A percentile compares a stretch with the other conserved stretches of the same genome.
Evolutionary conservation across 2,329 filamentous ascomycete species (phyloP).

Genomic region (Graphiopsis chlorocephala): DNA sequence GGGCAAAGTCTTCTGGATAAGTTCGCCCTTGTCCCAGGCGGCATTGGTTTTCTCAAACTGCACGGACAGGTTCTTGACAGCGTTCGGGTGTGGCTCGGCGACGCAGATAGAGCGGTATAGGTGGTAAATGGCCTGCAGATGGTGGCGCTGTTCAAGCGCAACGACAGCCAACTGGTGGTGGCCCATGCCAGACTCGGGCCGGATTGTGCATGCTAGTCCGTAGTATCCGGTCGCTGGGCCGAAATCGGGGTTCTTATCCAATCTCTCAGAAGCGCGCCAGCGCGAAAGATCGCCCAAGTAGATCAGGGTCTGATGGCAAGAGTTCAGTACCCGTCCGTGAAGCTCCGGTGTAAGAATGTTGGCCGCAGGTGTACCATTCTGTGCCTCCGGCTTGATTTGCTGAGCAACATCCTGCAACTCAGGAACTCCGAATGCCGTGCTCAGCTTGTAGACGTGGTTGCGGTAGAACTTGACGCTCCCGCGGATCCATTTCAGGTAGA

Average conservation of each 20-base stretch:
- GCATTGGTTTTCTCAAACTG: conserved; percentile 69
- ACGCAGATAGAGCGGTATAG: conserved; percentile 80
- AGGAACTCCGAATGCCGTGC: conserved; percentile 56
- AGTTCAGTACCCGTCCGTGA: conserved; percentile 61
- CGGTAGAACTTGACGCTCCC: conserved; percentile 86
- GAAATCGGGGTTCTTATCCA: conserved; percentile 71
- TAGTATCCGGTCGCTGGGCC: conserved; percentile 82
- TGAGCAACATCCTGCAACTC: conserved; percentile 58
- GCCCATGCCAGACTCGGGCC: conserved; percentile 74
- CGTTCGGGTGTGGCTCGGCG: conserved; percentile 70
- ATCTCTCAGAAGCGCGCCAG: conserved; percentile 73
- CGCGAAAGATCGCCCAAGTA: conserved; percentile 86
- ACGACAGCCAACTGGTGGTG: conserved; percentile 92
- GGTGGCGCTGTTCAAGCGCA: conserved; percentile 71
- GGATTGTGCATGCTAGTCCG: conserved; percentile 71
- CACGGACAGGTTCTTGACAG: conserved; percentile 71
- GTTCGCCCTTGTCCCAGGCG: conserved; percentile 56
- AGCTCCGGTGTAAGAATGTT: conserved; percentile 43
- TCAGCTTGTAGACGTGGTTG: conserved; percentile 75
- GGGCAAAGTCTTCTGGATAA: conserved; percentile 42
- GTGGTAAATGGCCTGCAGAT: conserved; percentile 83
- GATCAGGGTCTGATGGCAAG: conserved; percentile 79
- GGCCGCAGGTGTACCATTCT: conserved; percentile 25
- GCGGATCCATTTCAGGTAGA: conserved; percentile 82
- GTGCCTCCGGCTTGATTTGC: conserved; percentile 26